Conservation (phyloP, 2,329 filamentous ascomycete genomes). For the Hymenoscyphus fructigenus region DNA sequence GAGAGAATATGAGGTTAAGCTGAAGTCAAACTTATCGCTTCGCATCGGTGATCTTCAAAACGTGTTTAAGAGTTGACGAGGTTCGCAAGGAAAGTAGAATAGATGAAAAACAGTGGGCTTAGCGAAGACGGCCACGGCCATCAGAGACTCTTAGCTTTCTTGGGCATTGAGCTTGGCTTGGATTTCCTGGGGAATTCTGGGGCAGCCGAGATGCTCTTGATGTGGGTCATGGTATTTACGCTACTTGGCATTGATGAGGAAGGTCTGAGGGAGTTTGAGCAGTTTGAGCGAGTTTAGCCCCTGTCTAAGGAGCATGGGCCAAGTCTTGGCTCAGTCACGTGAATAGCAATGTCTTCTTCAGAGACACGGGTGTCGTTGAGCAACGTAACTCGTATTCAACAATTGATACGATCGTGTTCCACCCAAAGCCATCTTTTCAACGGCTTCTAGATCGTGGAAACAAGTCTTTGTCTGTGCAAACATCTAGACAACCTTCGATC, state of each 20-base stretch:
- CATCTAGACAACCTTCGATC: neutral
- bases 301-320: neutral
- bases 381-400: neutral
- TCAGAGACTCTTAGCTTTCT: too few species aligned
- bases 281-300: neutral
- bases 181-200: neutral
- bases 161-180: neutral
- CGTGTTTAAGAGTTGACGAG: neutral
- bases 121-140: too few species aligned
- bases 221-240: neutral
- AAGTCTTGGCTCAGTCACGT: neutral
- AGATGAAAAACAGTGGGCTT: too few species aligned
- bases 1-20: constrained; percentile 11
- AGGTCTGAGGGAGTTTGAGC: constrained; percentile 1
- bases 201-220: neutral
- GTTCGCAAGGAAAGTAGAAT: neutral
- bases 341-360: neutral
- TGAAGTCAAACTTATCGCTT: neutral
- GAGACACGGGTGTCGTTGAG: too few species aligned
- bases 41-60: neutral
- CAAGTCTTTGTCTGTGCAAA: neutral
- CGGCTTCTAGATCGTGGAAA: neutral
- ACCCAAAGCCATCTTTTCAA: neutral
- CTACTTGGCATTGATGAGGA: neutral
- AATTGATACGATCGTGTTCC: neutral